Evolutionary conservation across 306 rosid genomes (phyloP), one percentile per base, ranked within the genome.

Genomic region (Sechiopsis laciniata): DNA sequence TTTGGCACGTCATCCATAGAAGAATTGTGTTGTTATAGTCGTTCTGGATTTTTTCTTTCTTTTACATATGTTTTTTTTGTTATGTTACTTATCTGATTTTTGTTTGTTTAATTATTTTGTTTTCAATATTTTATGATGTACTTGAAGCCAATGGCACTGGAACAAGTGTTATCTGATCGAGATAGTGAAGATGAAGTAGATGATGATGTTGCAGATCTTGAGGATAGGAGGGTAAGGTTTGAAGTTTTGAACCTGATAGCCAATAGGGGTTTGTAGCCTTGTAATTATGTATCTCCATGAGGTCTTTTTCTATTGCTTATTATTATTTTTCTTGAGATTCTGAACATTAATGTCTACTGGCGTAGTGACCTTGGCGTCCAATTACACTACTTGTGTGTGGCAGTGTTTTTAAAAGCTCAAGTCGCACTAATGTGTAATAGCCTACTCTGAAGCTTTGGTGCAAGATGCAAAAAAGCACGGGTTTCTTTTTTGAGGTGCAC

Each of bases 181-280:
- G 97, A 91, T 71, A 95, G 96, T 74, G 99, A 95, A 83, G 87
- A 83, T 85, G 99, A 95, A 83, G 86, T 85, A 42, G 96, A 95
- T 63, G 89, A 89, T 45, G 91, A 85, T 24, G 92, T 84, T 80
- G 84, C 80, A 60, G 90, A 85, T 60, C 69, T 89, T 65, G 95
- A 91, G 80, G 90, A 88, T 56, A 84, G 82, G 74, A 78, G 82
- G 89, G 99, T 95, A 88, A 75, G 80, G 0, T 67, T 32, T 15
- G 21, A 16, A 69, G 48, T 32, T 55, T 56, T 74, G 20, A 62
- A 48, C 13, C 37, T n/a, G 56, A 68, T 20, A 46, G 20, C 71
- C 45, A 40, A 65, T 10, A 65, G 71, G 71, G 71, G 71, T 2
- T 67, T 67, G 73, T 48, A 20, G 37, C 56, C 56, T 32, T 32